Evolutionary conservation across 805 yeast species (phyloP).

Genomic region (Pichia kluyveri): DNA sequence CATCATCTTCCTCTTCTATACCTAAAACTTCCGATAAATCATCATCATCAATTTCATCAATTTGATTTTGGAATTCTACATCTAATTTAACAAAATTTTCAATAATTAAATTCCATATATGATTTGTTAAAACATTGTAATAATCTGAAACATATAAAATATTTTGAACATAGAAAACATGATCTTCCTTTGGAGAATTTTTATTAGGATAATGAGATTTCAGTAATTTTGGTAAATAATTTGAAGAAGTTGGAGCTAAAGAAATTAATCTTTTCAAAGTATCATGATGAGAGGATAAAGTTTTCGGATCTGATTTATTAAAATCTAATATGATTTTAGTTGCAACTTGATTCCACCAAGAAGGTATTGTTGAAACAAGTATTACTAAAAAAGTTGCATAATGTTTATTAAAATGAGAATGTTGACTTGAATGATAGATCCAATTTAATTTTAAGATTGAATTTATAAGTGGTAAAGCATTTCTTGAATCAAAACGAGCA

Average conservation of each 20-base stretch:
- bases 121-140: slow-evolving; percentile 65
- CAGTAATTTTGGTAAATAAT: slow-evolving; percentile 50
- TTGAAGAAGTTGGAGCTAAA: slow-evolving; percentile 75
- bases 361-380: slow-evolving; percentile 77
- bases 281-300: slow-evolving; percentile 45
- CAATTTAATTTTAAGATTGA: slow-evolving; percentile 59
- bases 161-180: slow-evolving; percentile 60
- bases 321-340: slow-evolving; percentile 59
- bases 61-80: slow-evolving; percentile 82
- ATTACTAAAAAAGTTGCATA: slow-evolving; percentile 70
- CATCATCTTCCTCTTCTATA: slow-evolving; percentile 25
- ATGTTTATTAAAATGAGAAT: slow-evolving; percentile 32
- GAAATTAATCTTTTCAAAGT: slow-evolving; percentile 55
- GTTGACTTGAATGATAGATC: slow-evolving; percentile 32
- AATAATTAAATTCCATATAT: slow-evolving; percentile 71
- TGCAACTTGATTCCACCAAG: slow-evolving; percentile 83
- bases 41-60: slow-evolving; percentile 77
- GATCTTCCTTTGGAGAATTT: slow-evolving; percentile 42
- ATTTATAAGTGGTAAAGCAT: slow-evolving; percentile 44
- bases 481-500: slow-evolving; percentile 52
- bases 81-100: slow-evolving; percentile 81
- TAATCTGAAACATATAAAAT: slow-evolving; percentile 52
- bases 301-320: slow-evolving; percentile 14
- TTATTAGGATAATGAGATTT: slow-evolving; percentile 72
- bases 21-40: slow-evolving; percentile 41